Conservation (phyloP, 352 stramenopile genomes). For the Globisporangium cylindrosporum region DNA sequence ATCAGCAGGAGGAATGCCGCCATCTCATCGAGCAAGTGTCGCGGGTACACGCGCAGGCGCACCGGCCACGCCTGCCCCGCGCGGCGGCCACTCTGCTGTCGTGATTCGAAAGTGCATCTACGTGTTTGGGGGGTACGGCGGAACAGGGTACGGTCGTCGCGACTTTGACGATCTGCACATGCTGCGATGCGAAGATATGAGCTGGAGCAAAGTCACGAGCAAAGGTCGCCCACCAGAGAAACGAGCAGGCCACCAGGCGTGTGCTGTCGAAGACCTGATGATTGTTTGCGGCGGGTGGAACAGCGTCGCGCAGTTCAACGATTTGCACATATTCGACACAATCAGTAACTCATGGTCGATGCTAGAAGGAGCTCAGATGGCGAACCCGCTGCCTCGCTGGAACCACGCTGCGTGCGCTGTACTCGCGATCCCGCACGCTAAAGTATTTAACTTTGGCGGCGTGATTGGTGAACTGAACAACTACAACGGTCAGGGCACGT, state of each 20-base stretch:
- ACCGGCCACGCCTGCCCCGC: slow-evolving; percentile 59
- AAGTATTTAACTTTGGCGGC: slow-evolving; percentile 97
- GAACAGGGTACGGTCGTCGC: slow-evolving; percentile 84
- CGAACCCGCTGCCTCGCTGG: slow-evolving; percentile 86
- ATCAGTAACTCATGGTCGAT: slow-evolving; percentile 80
- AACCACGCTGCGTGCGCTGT: slow-evolving; percentile 93
- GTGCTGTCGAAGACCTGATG: slow-evolving; percentile 88
- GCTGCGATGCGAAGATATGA: slow-evolving; percentile 88
- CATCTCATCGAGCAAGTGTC: slow-evolving; percentile 19
- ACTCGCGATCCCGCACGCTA: slow-evolving; percentile 93
- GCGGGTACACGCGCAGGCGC: slow-evolving; percentile 20
- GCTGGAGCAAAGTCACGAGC: slow-evolving; percentile 76
- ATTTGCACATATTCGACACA: slow-evolving; percentile 93
- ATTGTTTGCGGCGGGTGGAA: slow-evolving; percentile 96
- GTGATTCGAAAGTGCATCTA: slow-evolving; percentile 84
- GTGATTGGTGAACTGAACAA: slow-evolving; percentile 90
- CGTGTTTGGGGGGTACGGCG: slow-evolving; percentile 96
- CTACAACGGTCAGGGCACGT: slow-evolving; percentile 81
- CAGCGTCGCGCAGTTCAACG: slow-evolving; percentile 92
- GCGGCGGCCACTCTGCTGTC: slow-evolving; percentile 89
- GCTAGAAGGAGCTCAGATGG: slow-evolving; percentile 75
- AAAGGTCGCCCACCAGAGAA: slow-evolving; percentile 89
- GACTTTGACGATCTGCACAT: slow-evolving; percentile 95
- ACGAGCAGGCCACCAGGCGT: slow-evolving; percentile 91
- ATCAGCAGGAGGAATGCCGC: slow-evolving; percentile 44